phyloP scores from a whole-genome alignment of 148 eudicot genomes.

The Rhododendron griersonianum region DNA sequence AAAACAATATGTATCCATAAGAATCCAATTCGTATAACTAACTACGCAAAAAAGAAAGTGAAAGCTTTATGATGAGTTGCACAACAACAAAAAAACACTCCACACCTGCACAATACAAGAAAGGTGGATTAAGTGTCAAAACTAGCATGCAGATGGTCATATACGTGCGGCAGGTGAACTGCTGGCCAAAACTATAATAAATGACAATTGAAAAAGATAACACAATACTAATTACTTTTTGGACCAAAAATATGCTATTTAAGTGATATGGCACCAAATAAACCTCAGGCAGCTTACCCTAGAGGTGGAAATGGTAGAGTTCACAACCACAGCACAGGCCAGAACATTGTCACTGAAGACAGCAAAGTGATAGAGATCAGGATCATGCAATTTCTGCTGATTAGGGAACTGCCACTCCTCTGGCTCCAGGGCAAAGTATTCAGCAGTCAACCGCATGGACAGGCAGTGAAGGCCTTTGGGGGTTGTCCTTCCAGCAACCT shows the following conservation, averaged over 20 bases:
- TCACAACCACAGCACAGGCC: constrained; percentile 88
- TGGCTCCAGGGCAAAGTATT: constrained; percentile 60
- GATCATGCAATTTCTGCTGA: constrained; percentile 49
- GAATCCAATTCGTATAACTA: not conserved
- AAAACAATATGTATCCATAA: not conserved
- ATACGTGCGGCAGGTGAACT: not conserved
- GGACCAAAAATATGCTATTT: not conserved
- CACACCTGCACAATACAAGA: not conserved
- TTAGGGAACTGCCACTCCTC: constrained; percentile 50
- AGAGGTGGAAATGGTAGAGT: constrained; percentile 76
- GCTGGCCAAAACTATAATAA: not conserved
- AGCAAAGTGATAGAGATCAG: constrained; percentile 65
- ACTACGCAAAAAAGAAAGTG: not conserved
- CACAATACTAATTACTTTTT: not conserved
- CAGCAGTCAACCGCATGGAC: constrained; percentile 85
- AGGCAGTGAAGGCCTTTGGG: constrained; percentile 98
- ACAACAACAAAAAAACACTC: not conserved
- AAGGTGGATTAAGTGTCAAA: not conserved
- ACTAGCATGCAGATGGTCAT: not conserved
- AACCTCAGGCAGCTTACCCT: constrained; percentile 39
- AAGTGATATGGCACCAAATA: constrained; percentile 3
- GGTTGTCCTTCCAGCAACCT: constrained; percentile 87
- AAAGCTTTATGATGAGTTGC: not conserved
- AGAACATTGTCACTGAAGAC: constrained; percentile 87
- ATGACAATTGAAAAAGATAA: not conserved